Evolutionary conservation across 352 stramenopile genomes (phyloP).

Genomic region (Phytophthora capsici): DNA sequence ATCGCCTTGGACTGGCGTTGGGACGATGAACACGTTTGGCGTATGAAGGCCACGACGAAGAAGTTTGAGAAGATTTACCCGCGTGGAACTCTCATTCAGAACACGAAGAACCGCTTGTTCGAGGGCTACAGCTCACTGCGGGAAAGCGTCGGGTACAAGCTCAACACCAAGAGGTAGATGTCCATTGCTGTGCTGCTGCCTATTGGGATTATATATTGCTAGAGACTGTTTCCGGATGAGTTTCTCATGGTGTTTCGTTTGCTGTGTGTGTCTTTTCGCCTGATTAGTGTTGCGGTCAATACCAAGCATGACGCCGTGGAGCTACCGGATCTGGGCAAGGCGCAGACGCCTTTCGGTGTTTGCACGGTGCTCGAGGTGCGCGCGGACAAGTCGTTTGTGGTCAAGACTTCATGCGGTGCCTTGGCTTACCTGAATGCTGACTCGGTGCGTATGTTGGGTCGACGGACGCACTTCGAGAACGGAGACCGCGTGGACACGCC

Average conservation of each 20-base stretch:
- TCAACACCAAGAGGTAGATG: constrained; percentile 64
- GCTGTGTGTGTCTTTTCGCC: constrained; percentile 28
- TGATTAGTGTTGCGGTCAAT: constrained; percentile 23
- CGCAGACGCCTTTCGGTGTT: constrained; percentile 57
- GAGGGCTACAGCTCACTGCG: constrained; percentile 80
- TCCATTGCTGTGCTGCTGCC: constrained; percentile 22
- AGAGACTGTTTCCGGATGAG: constrained; percentile 22
- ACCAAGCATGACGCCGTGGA: constrained; percentile 33
- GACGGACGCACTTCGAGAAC: constrained; percentile 54
- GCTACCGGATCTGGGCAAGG: constrained; percentile 44
- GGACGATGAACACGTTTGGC: constrained; percentile 89
- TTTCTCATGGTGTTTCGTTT: constrained; percentile 36
- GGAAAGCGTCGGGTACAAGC: constrained; percentile 68
- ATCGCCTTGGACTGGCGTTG: constrained; percentile 89
- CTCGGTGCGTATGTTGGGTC: constrained; percentile 54
- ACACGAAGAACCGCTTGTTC: constrained; percentile 83
- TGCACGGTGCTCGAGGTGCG: constrained; percentile 56
- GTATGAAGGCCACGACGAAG: constrained; percentile 91
- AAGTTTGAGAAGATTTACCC: constrained; percentile 86
- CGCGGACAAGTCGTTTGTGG: constrained; percentile 62
- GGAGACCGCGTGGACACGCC: constrained; percentile 64
- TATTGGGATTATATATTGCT: constrained; percentile 39
- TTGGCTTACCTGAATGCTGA: constrained; percentile 59
- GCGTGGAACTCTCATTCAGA: constrained; percentile 73
- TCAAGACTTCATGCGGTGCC: constrained; percentile 53